phyloP scores from a whole-genome alignment of 176 grass and related monocot genomes.

The Canna indica region DNA sequence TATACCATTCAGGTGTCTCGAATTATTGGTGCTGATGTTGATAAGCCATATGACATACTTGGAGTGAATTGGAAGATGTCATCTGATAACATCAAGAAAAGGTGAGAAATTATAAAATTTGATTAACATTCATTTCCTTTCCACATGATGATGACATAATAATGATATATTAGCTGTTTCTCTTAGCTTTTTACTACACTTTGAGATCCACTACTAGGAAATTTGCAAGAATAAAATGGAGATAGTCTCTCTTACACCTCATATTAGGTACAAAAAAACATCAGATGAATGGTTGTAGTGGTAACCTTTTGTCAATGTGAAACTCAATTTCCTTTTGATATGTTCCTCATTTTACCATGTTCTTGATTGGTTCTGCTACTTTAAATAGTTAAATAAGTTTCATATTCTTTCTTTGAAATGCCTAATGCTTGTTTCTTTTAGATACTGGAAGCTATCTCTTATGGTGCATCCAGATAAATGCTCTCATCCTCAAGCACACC shows the following conservation, averaged over 20 bases:
- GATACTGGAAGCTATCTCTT: conserved; percentile 97
- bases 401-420: not conserved
- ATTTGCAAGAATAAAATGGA: not conserved
- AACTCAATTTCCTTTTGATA: not conserved
- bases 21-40: conserved; percentile 66
- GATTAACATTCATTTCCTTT: not conserved
- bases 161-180: not conserved
- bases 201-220: not conserved
- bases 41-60: conserved; percentile 75
- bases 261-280: not conserved
- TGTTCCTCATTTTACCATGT: not conserved
- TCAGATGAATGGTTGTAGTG: not conserved
- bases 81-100: conserved; percentile 93
- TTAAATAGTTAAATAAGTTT: not conserved
- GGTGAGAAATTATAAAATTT: conserved; percentile 33
- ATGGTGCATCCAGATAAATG: conserved; percentile 95
- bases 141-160: not conserved
- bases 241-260: not conserved
- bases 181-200: not conserved
- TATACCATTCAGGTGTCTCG: conserved; percentile 56
- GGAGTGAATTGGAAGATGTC: conserved; percentile 94
- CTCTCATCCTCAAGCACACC: conserved; percentile 82
- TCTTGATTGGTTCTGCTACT: not conserved
- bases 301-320: not conserved
- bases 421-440: conserved; percentile 22